Evolutionary conservation across 1,284 basidiomycete species (phyloP), one percentile per base, ranked within the genome.

Genomic region (Anthracocystis walkeri): DNA sequence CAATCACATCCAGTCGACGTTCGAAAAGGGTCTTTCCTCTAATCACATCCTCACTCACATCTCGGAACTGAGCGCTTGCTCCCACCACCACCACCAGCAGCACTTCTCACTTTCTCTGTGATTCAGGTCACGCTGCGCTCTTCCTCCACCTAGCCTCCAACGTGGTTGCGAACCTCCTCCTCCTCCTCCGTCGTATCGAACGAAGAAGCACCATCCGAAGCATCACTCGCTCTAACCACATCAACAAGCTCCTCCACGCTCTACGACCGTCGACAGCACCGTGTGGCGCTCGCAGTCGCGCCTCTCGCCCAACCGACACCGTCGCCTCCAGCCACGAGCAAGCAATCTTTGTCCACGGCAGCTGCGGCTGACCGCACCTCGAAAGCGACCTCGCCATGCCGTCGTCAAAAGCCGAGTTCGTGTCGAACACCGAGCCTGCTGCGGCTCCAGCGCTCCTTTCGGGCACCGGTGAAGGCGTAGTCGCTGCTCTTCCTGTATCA

Each of bases 341-440:
- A 46, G 44, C 23, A 11, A 16, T 12, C 2, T 16, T 5, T 27
- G 23, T 6, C 18, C 29, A 38, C 41, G 42, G 55, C 54, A 52
- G 31, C 31, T 46, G 23, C 44, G 14, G 41, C 29, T 29, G 42
- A 44, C 41, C 44, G 41, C 20, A 4, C 27, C 29, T 38, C 35
- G 8, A 29, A 7, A 38, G 41, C 41, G n/a, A 35, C 10, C 41
- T 50, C 48, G 44, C 50, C 25, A 65, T 58, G 58, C 41, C 40
- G 35, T 58, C 68, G 38, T 65, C 58, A 27, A 71, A 71, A 45
- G 68, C 68, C 50, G 68, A 65, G 31, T 71, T 61, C 21, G 23
- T 54, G 23, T 27, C 62, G 7, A 25, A 23, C 45, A 45, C 33
- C 8, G 51, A 57, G 21, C 51, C 49, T 16, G 16, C 60, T 12